These are phyloP conservation scores for Salix purpurea DNA, from an alignment of 345 rosid species.

Conservation along the genomic window DNA sequence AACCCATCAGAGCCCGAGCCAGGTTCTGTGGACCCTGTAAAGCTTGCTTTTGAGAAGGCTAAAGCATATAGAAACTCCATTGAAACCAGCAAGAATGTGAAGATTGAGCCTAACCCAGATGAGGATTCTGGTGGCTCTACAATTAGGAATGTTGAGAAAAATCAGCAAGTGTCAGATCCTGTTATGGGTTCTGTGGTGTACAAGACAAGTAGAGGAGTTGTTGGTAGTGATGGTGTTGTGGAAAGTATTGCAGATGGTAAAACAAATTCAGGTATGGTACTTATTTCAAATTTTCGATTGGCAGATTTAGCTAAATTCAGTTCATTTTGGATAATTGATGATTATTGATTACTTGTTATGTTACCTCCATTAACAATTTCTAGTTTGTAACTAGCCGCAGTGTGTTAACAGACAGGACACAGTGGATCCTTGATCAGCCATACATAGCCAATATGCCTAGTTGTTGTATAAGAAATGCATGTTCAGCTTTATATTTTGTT, in stretches of 20 bases:
- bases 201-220: conserved; percentile 33
- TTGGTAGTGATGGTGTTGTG: not conserved
- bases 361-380: no score
- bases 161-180: conserved; percentile 24
- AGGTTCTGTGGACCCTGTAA: conserved; percentile 45
- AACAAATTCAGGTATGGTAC: conserved; percentile 29
- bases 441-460: not conserved
- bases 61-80: conserved; percentile 44
- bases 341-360: no score
- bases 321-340: not conserved
- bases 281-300: not conserved
- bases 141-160: not conserved
- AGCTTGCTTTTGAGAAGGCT: conserved; percentile 69
- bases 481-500: not conserved
- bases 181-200: conserved; percentile 44
- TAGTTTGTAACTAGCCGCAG: no score
- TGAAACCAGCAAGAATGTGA: not conserved
- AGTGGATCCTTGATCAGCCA: no score
- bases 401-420: no score
- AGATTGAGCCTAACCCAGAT: not conserved
- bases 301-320: not conserved
- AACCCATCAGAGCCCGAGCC: conserved; percentile 20
- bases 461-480: not conserved
- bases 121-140: conserved; percentile 2
- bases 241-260: conserved; percentile 13